Evolutionary conservation across 352 stramenopile genomes (phyloP).

Genomic region (Stephanocyclus meneghinianus): DNA sequence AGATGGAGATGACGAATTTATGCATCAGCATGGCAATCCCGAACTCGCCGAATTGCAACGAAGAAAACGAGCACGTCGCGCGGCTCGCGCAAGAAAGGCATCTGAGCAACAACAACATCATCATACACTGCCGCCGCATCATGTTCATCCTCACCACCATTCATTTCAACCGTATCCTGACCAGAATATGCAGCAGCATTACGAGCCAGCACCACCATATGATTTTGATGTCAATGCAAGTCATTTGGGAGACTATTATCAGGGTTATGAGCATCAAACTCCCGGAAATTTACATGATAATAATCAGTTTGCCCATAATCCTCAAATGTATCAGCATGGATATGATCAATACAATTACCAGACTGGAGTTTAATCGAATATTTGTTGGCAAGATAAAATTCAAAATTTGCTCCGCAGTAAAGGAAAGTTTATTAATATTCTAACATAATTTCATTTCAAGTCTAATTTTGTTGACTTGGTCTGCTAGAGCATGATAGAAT

Average conservation of each 20-base stretch:
- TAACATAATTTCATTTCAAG: too few relatives aligned
- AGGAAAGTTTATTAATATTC: too few relatives aligned
- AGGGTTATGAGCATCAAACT: neutral
- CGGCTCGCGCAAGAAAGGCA: neutral
- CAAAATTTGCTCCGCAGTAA: too few relatives aligned
- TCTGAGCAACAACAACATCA: neutral
- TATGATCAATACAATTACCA: conserved; percentile 10
- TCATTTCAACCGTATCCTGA: neutral
- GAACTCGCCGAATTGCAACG: neutral
- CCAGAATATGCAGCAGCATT: conserved; percentile 7
- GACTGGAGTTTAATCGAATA: neutral
- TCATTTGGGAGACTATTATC: conserved; percentile 12
- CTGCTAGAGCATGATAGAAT: too few relatives aligned
- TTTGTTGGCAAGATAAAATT: neutral
- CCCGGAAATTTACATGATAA: neutral
- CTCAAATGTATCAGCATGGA: conserved; percentile 1
- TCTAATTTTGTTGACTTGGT: too few relatives aligned
- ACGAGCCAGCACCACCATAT: neutral
- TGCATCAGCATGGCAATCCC: neutral
- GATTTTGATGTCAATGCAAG: conserved; percentile 7
- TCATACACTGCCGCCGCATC: neutral
- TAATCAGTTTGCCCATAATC: neutral
- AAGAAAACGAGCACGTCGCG: conserved; percentile 5
- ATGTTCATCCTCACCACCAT: neutral
- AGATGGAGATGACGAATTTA: neutral